Evolutionary conservation across 495 filamentous ascomycete genomes (phyloP).

Genomic region (Trichocladium antarcticum): DNA sequence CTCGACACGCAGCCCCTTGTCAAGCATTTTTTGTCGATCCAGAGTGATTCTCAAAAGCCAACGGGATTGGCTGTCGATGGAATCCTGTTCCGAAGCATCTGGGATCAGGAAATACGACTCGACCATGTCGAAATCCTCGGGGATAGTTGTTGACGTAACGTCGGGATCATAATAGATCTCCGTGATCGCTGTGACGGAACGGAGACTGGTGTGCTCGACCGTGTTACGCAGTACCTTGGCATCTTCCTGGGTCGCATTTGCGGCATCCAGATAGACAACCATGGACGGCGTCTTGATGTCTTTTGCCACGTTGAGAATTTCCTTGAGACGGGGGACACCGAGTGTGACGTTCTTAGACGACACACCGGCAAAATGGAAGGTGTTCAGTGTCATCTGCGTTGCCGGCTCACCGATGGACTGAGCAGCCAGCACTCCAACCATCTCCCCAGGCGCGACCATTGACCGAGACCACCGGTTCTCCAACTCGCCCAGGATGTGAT

Average conservation of each 20-base stretch:
- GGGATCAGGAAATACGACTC: conserved; percentile 95
- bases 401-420: conserved; percentile 98
- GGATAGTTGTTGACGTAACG: conserved; percentile 71
- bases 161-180: conserved; percentile 98
- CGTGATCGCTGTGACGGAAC: conserved; percentile 77
- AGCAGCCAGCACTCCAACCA: conserved; percentile 95
- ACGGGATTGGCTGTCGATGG: conserved; percentile 68
- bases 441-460: conserved; percentile 81
- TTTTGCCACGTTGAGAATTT: conserved; percentile 93
- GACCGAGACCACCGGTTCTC: conserved; percentile 75
- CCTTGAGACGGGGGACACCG: conserved; percentile 97
- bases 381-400: conserved; percentile 99
- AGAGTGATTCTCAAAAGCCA: conserved; percentile 95
- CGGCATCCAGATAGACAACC: conserved; percentile 71
- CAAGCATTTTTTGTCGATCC: conserved; percentile 82
- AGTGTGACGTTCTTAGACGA: conserved; percentile 99
- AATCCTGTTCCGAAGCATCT: conserved; percentile 61
- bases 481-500: conserved; percentile 83
- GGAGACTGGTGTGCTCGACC: conserved; percentile 91
- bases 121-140: conserved; percentile 83
- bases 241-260: conserved; percentile 53
- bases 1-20: conserved; percentile 84
- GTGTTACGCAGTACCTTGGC: conserved; percentile 78
- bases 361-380: conserved; percentile 99
- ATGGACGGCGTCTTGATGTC: conserved; percentile 99